Base-by-base conservation (phyloP, 768 basidiomycete species). In the Inosperma sp. region DNA sequence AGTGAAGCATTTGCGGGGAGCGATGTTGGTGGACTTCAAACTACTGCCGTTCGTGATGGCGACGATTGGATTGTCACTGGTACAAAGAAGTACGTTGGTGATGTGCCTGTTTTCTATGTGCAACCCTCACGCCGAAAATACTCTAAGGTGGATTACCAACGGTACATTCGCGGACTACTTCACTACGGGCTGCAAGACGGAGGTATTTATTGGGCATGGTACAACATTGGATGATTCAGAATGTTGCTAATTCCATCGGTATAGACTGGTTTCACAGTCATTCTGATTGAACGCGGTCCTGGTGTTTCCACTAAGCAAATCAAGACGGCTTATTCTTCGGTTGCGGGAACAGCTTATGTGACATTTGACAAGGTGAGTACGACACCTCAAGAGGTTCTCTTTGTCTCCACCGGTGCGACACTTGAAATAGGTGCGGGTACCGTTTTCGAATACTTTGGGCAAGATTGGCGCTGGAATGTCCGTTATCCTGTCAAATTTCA, bases 1-100 rank as follows among this genome's bases (percentile, higher is more conserved):
- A 86, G 84, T 39, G 95, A 98, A 69, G 91, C 94, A 0, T 95
- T 94, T 57, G 94, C 93, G 2, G 89, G 89, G 14, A 88, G 86
- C 58, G 89, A 93, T 57, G 90, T 93, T 2, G 68, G 80, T 43
- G 92, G 93, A 3, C 60, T 94, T 29, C 92, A 82, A 74, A 97
- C 86, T 51, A 86, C 84, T 1, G 94, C 94, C 1, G 79, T 81
- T 49, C 81, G 82, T 50, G 92, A 95, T 59, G 94, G 92, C 1
- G 82, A 88, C 57, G 71, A 84, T 34, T 95, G 88, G 86, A 77
- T 93, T 10, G 84, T 97, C 55, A 90, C 84, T 34, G 95, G 95
- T 14, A 93, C 92, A 5, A 97, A 97, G 69, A 95, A 95, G 89
- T 86, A 51, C 3, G 75, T 61, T 16, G 14, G 22, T 10, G 10